These are phyloP conservation scores for Avicennia marina DNA, from an alignment of 257 asterid genomes.

Conservation along the genomic window DNA sequence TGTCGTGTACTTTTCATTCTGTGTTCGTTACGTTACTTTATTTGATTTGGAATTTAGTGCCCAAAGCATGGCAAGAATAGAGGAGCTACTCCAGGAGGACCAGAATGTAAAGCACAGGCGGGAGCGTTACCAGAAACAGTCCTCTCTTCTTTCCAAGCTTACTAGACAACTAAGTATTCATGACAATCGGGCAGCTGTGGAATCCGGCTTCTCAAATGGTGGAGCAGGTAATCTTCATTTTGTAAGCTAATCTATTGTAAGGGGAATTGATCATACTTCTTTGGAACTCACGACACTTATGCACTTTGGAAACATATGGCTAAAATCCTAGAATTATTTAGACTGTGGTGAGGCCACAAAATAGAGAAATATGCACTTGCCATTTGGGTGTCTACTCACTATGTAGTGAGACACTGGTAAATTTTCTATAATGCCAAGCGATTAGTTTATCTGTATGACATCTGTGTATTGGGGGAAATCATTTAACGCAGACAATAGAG, in stretches of 20 bases:
- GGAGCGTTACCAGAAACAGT: conserved; percentile 63
- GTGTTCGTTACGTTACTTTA: conserved; percentile 1
- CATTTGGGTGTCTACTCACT: too few relatives aligned
- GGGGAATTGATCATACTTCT: too few relatives aligned
- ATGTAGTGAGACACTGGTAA: too few relatives aligned
- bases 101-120: conserved; percentile 66
- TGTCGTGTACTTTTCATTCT: neutral
- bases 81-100: conserved; percentile 79
- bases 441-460: too few relatives aligned
- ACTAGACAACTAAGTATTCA: conserved; percentile 70
- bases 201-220: conserved; percentile 46
- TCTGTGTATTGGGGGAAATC: too few relatives aligned
- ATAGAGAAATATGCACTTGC: too few relatives aligned
- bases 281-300: too few relatives aligned
- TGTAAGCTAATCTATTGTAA: neutral
- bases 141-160: conserved; percentile 73
- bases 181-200: conserved; percentile 68
- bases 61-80: conserved; percentile 63
- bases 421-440: too few relatives aligned
- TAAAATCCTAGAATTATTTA: too few relatives aligned
- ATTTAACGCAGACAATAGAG: too few relatives aligned
- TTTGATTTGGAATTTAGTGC: conserved; percentile 33
- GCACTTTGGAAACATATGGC: too few relatives aligned
- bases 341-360: too few relatives aligned
- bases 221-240: conserved; percentile 40